These are phyloP conservation scores for Lenzites betulinus DNA, from an alignment of 768 basidiomycete species.

Conservation along the genomic window DNA sequence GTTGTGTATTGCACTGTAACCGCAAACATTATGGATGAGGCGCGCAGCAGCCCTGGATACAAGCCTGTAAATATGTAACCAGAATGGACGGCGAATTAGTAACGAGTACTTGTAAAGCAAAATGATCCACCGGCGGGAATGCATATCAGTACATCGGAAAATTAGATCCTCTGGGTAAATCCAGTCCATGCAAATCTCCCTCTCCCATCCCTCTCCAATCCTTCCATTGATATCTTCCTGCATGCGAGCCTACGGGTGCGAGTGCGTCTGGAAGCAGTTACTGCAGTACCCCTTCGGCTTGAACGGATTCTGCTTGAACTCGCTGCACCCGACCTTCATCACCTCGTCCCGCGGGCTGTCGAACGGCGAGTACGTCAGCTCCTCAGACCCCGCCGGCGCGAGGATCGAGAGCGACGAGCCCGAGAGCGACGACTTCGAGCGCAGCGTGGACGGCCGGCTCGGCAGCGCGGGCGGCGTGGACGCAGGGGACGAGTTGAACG, in stretches of 20 bases:
- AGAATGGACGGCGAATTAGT: too few relatives aligned
- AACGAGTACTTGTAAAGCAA: too few relatives aligned
- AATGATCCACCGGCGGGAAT: too few relatives aligned
- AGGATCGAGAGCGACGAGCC: constrained; percentile 40
- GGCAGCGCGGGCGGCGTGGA: constrained; percentile 20
- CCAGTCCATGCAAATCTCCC: too few relatives aligned
- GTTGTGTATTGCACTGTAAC: too few relatives aligned
- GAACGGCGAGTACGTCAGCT: constrained; percentile 52
- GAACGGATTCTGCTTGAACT: constrained; percentile 69
- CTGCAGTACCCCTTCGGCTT: constrained; percentile 66
- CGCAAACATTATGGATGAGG: too few relatives aligned
- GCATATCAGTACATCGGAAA: too few relatives aligned
- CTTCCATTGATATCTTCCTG: neutral
- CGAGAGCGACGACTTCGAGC: constrained; percentile 24
- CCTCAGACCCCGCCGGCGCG: constrained; percentile 27
- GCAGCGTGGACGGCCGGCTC: constrained; percentile 21
- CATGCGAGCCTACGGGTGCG: neutral
- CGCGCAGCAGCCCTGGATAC: too few relatives aligned
- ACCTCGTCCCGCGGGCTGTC: constrained; percentile 56
- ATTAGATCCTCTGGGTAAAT: neutral
- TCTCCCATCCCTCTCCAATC: neutral
- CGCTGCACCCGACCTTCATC: constrained; percentile 41
- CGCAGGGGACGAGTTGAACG: constrained; percentile 9
- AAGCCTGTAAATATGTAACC: too few relatives aligned
- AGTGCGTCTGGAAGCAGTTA: constrained; percentile 62